A percentile compares a stretch with the other conserved stretches of the same genome.
phyloP scores from a whole-genome alignment of 441 rosid species.

The Populus hybrid region DNA sequence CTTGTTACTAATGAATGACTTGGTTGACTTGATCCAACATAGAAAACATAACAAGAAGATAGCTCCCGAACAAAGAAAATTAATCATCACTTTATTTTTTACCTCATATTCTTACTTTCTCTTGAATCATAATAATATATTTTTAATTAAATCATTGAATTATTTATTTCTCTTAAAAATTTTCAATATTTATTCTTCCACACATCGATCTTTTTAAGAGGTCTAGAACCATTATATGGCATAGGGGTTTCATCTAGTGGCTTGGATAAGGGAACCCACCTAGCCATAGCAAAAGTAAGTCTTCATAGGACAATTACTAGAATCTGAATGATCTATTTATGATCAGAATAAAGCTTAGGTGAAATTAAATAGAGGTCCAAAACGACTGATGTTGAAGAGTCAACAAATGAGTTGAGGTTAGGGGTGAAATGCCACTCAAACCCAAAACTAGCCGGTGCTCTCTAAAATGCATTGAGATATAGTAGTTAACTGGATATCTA shows the following conservation, averaged over 20 bases:
- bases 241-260: background rate
- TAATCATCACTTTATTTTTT: no score
- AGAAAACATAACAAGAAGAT: background rate
- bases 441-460: background rate
- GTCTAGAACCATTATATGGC: background rate
- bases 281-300: background rate
- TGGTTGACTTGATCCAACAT: no score
- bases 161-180: no score
- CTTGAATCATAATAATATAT: no score
- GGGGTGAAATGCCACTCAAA: background rate
- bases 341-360: constrained; percentile 10
- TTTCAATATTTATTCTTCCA: no score
- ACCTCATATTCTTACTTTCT: no score
- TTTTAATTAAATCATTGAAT: background rate
- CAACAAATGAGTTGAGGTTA: constrained; percentile 1
- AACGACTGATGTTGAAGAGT: constrained; percentile 10
- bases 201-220: background rate
- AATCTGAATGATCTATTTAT: constrained; percentile 8
- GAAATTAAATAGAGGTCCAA: constrained; percentile 4
- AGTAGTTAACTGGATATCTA: background rate
- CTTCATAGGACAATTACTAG: background rate
- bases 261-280: no score
- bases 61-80: background rate
- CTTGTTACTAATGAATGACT: no score
- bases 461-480: background rate